A percentile compares a stretch with the other conserved stretches of the same genome.
These are phyloP conservation scores for Obba rivulosa DNA, from an alignment of 768 basidiomycete genomes.

Conservation along the genomic window DNA sequence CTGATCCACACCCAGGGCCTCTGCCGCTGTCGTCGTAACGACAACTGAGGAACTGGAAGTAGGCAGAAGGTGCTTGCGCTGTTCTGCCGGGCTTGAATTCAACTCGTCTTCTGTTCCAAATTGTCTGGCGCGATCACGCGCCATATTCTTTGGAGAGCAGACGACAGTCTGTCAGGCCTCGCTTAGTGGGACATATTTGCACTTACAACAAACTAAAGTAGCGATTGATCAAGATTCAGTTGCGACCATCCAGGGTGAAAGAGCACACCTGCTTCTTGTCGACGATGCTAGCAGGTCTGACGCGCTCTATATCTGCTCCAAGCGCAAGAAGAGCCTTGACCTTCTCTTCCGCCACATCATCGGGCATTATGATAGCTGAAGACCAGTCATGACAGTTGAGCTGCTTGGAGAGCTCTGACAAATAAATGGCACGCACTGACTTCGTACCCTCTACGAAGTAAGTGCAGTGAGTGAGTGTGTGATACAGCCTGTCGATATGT, in stretches of 20 bases:
- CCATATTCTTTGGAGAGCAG: slow-evolving; percentile 64
- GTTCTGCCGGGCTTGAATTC: slow-evolving; percentile 3
- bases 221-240: neutral
- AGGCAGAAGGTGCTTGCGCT: slow-evolving; percentile 18
- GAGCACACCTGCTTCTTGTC: slow-evolving; percentile 84
- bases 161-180: no score
- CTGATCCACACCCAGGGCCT: slow-evolving; percentile 24
- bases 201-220: slow-evolving; percentile 61
- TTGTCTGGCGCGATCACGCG: slow-evolving; percentile 66
- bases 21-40: slow-evolving; percentile 45
- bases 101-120: slow-evolving; percentile 49
- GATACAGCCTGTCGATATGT: neutral
- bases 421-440: slow-evolving; percentile 48
- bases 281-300: slow-evolving; percentile 92
- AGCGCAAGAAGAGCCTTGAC: slow-evolving; percentile 76
- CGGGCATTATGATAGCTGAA: slow-evolving; percentile 84
- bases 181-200: neutral
- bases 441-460: slow-evolving; percentile 69
- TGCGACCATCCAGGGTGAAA: slow-evolving; percentile 4
- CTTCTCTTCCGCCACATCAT: slow-evolving; percentile 89
- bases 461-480: no score
- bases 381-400: neutral
- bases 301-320: slow-evolving; percentile 85
- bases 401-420: slow-evolving; percentile 1
- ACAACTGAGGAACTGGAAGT: slow-evolving; percentile 44